Evolutionary conservation across 1,284 basidiomycete genomes (phyloP), one percentile per base, ranked within the genome.

Genomic region (Heterobasidion parviporum): DNA sequence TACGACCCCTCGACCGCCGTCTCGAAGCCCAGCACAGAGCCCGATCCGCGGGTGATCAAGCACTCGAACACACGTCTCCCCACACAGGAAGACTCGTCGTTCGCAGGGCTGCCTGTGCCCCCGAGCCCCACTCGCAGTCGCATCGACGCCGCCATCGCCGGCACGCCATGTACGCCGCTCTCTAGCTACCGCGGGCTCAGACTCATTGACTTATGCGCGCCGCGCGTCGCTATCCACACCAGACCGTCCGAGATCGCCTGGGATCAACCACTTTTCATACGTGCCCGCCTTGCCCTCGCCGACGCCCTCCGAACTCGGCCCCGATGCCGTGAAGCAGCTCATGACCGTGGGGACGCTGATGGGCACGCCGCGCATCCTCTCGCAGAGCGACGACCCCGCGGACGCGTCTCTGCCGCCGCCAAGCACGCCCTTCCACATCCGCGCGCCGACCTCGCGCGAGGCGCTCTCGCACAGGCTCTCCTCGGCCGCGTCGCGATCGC

Each of bases 311-410:
- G 79, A 92, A 60, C 78, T 96, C 35, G 88, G 87, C 0, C 80
- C 88, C 1, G 72, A 72, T 8, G 86, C 87, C 1, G 77, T 93
- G 54, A 92, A 92, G 60, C 86, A 94, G 61, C 80, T 97, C 18
- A 92, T 96, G 87, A 97, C 94, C 8, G 93, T 90, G 91, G 94
- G 94, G 6, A 92, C 90, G 18, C 76, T 96, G 12, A 83, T 86
- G 58, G 85, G 89, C 12, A 96, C 94, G 10, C 94, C 92, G 8
- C 83, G 92, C 50, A 79, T 94, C 9, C 78, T 95, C 38, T 87
- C 87, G 32, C 78, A 81, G 55, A 72, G 79, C 0, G 85, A 85
- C 54, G 81, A 85, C 54, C 71, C 75, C 14, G 68, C 71, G 8
- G 78, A 72, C 38, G 55, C 55, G 16, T 53, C 72, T 38, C 65